Percentiles rank a stretch among this genome's conserved stretches.
phyloP scores from a whole-genome alignment of 805 yeast species.

The Saccharomyces kudriavzevii region DNA sequence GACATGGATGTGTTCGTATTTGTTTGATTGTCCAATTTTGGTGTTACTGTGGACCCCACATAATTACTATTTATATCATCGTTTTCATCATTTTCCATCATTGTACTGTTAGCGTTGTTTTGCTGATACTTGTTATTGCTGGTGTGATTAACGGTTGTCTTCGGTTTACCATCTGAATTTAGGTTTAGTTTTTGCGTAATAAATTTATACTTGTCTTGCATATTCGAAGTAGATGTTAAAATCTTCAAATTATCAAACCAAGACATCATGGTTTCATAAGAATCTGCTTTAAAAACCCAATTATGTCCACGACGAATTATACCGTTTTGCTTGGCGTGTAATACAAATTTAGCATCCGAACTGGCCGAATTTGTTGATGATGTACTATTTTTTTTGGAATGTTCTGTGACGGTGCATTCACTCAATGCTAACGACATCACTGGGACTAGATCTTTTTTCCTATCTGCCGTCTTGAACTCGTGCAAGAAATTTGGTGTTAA shows the following conservation, averaged over 20 bases:
- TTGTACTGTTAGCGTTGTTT: conserved; percentile 1
- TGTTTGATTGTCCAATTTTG: conserved; percentile 16
- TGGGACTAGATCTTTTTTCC: conserved; percentile 74
- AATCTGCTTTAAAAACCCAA: conserved; percentile 90
- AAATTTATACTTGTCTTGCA: conserved; percentile 47
- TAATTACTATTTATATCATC: conserved; percentile 1
- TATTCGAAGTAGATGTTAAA: conserved; percentile 55
- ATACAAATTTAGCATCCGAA: conserved; percentile 65
- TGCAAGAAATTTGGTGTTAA: conserved; percentile 82
- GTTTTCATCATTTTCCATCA: not conserved
- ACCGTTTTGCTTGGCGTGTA: conserved; percentile 69
- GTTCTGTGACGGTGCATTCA: conserved; percentile 76
- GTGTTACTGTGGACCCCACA: conserved; percentile 5
- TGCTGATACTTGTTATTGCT: not conserved
- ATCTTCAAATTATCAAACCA: conserved; percentile 79
- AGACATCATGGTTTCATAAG: conserved; percentile 65
- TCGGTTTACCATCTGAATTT: conserved; percentile 10
- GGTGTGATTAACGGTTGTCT: not conserved
- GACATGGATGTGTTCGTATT: conserved; percentile 13
- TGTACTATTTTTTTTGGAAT: conserved; percentile 59
- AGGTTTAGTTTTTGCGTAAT: conserved; percentile 26
- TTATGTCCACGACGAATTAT: conserved; percentile 75
- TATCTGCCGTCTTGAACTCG: conserved; percentile 78
- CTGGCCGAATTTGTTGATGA: not conserved
- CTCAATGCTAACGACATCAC: conserved; percentile 74